Evolutionary conservation across 192 early-diverging fungal species (phyloP).

Genomic region (Piromyces finnis): DNA sequence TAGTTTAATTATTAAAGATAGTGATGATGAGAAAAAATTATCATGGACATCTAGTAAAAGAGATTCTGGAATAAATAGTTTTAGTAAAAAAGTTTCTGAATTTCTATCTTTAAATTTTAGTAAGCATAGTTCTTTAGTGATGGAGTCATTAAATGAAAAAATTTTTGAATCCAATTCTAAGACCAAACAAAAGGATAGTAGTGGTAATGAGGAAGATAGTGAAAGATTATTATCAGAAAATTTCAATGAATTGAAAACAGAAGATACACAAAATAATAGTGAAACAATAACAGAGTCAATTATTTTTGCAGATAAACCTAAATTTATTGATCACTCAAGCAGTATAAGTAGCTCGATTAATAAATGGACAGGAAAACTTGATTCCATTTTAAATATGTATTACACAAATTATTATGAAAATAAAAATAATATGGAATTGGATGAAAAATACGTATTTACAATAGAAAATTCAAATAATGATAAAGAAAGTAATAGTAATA

Average conservation of each 20-base stretch:
- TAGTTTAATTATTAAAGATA: background rate
- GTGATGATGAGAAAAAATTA: background rate
- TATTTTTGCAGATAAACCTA: background rate
- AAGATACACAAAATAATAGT: background rate
- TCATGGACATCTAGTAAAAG: background rate
- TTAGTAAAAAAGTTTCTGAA: background rate
- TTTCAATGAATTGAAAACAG: background rate
- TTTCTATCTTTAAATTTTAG: background rate
- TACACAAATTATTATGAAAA: background rate
- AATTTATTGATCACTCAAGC: background rate
- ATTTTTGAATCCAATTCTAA: background rate
- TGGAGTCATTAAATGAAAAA: background rate
- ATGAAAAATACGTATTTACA: background rate
- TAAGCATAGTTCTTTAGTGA: background rate
- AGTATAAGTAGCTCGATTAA: background rate
- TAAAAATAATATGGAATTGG: background rate
- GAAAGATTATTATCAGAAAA: background rate
- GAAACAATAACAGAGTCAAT: background rate
- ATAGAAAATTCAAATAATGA: background rate
- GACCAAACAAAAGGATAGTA: background rate
- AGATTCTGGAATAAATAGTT: background rate
- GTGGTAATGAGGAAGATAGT: background rate
- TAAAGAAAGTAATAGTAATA: background rate
- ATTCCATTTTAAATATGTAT: background rate
- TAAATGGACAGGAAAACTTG: background rate